Evolutionary conservation across 805 yeast species (phyloP), one percentile per base, ranked within the genome.

Genomic region (Sugiyamaella smithiae): DNA sequence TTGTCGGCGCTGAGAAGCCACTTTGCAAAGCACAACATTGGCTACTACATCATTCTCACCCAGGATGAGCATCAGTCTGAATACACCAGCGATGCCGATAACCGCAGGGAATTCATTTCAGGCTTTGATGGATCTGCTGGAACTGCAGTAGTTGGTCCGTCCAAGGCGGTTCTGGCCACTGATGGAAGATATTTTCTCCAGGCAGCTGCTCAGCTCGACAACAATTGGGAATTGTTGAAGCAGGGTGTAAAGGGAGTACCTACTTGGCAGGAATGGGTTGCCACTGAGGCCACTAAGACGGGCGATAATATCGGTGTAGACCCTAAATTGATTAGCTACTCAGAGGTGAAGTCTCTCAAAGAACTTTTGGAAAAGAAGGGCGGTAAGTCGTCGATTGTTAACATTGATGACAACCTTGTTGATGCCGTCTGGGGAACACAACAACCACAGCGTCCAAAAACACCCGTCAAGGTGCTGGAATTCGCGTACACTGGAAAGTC

Each of bases 21-120:
- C 52, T 87, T 93, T 90, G 76, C 74, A 38, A 67, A 73, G 40
- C 65, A 79, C 49, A 80, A 77, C 29, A 63, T 91, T 32, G 87
- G 84, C 8, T 82, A 88, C 28, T 91, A 93, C 65, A 73, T 81
- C 23, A 78, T 87, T 7, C 88, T 91, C 17, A 82, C 95, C 35
- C 97, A 88, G 64, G 99, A 91, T 63, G 96, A 87, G 58, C 99
- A 91, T 66, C 91, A 85, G 65, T 81, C 90, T 23, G 99, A 91
- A 68, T 90, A 90, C 59, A 91, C 91, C 5, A 77, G 93, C 0
- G 69, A 76, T 1, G 79, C 84, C 11, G 98, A 91, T 65, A 87
- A 84, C 63, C 78, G 97, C 57, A 74, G 97, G 49, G 84, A 80
- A 47, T 91, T 76, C 59, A 84, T 91, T 23, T 77, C 90, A 5